phyloP scores from a whole-genome alignment of 2,329 filamentous ascomycete genomes.

The Keithomyces neogunnii region DNA sequence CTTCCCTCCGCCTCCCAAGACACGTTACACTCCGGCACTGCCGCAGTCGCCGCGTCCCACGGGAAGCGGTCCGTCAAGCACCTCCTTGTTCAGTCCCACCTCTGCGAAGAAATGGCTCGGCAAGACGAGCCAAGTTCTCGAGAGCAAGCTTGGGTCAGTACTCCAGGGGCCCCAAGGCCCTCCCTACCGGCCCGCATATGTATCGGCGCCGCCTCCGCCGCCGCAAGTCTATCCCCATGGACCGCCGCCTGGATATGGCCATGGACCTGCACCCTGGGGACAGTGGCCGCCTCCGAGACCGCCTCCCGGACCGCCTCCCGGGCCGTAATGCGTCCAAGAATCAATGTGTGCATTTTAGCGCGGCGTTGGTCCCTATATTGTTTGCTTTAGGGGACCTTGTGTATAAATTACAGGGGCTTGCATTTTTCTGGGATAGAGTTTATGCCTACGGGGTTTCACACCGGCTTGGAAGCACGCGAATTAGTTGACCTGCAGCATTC shows the following conservation, averaged over 20 bases:
- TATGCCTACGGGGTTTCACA: no score
- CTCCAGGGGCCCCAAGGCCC: slow-evolving; percentile 14
- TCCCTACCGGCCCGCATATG: slow-evolving; percentile 7
- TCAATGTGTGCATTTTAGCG: not conserved
- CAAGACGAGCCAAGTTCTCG: slow-evolving; percentile 26
- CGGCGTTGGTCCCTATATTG: not conserved
- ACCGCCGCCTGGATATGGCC: not conserved
- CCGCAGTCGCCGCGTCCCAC: slow-evolving; percentile 9
- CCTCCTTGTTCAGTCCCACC: slow-evolving; percentile 22
- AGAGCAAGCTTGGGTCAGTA: slow-evolving; percentile 23
- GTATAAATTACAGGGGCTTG: no score
- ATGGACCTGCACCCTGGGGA: not conserved
- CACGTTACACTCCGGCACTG: slow-evolving; percentile 18
- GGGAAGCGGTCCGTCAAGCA: slow-evolving; percentile 9
- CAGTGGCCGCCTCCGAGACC: not conserved
- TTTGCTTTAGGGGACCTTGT: no score
- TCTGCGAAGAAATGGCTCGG: slow-evolving; percentile 26
- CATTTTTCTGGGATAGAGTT: no score
- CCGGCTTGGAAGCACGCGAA: no score
- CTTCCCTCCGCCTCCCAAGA: slow-evolving; percentile 25
- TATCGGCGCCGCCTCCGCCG: slow-evolving; percentile 1
- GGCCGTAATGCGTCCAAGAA: no score
- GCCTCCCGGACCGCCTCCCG: not conserved
- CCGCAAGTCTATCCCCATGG: not conserved
- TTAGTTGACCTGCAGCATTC: no score